Base-by-base conservation (phyloP, 73 alveolate genomes). In the Uronychia setigera region DNA sequence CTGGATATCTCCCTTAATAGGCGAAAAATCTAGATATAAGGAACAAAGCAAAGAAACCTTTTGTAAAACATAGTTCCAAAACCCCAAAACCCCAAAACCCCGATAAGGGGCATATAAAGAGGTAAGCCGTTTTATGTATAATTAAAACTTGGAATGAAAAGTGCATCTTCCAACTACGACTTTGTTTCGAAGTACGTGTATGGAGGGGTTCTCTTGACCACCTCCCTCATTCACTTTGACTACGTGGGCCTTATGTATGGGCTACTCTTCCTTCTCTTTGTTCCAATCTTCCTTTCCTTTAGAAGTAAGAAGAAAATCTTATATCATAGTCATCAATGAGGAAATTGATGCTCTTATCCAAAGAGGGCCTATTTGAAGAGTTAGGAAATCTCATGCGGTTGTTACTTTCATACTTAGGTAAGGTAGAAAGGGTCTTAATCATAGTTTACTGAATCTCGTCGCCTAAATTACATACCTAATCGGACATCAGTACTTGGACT, bases 71-170 rank as follows among this genome's bases (percentile, higher is more conserved):
- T 35, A 31, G 74, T 13, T 87, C 91, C 28, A 89, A 86, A 76
- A 11, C 75, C 26, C 84, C 80, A 0, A 92, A 92, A 46, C 93
- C 93, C 0, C 95, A 95, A 31, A 92, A 90, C n/a, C n/a, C n/a
- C n/a, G n/a, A n/a, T n/a, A n/a, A n/a, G n/a, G n/a, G n/a, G n/a
- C n/a, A n/a, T n/a, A n/a, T n/a, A n/a, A n/a, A n/a, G n/a, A n/a
- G n/a, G 67, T 46, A 5, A 46, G 5, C 67, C 67, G 67, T 46
- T 46, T 46, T 46, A 46, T 46, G 5, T 46, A 46, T 5, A 11
- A 46, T 11, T 5, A 46, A 46, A 46, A 46, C 19, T 46, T 5
- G 67, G 19, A 46, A 46, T 46, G 67, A 46, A 46, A 19, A 46
- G 67, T 46, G 67, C 67, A 46, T 5, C 19, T 19, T n/a, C n/a